Conservation (phyloP, 257 asterid species). For the Henckelia pumila region DNA sequence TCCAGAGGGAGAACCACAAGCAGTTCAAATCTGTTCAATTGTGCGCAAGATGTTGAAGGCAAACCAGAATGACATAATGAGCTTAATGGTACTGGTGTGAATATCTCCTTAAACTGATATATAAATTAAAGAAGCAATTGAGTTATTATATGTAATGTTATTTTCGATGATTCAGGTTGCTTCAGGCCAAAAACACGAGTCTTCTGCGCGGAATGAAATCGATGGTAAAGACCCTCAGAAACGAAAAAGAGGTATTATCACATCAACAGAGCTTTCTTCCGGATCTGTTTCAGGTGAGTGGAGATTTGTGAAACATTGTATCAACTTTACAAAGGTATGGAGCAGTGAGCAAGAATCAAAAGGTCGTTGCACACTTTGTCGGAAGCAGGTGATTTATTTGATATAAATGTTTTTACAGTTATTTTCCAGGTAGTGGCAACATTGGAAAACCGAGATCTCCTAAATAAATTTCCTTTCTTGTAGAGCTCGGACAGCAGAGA, state of each 20-base stretch:
- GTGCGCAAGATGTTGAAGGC: constrained; percentile 77
- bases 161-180: constrained; percentile 43
- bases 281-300: constrained; percentile 49
- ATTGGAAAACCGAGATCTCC: constrained; percentile 15
- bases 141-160: background rate
- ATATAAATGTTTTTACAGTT: background rate
- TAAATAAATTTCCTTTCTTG: constrained; percentile 21
- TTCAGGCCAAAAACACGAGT: constrained; percentile 47
- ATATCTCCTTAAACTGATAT: constrained; percentile 9
- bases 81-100: constrained; percentile 45
- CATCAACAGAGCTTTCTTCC: constrained; percentile 52
- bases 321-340: constrained; percentile 89
- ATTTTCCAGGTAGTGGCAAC: constrained; percentile 19
- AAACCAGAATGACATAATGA: constrained; percentile 39
- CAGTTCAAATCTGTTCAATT: constrained; percentile 63
- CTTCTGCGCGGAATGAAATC: constrained; percentile 37
- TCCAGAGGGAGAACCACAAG: constrained; percentile 73
- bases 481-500: constrained; percentile 57
- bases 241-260: constrained; percentile 44
- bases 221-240: constrained; percentile 41
- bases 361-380: constrained; percentile 81
- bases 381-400: constrained; percentile 56
- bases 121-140: constrained; percentile 8
- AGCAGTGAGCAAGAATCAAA: constrained; percentile 84
- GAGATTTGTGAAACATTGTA: constrained; percentile 56